Conservation (phyloP, 805 yeast species). For the Candida tallmaniae region DNA sequence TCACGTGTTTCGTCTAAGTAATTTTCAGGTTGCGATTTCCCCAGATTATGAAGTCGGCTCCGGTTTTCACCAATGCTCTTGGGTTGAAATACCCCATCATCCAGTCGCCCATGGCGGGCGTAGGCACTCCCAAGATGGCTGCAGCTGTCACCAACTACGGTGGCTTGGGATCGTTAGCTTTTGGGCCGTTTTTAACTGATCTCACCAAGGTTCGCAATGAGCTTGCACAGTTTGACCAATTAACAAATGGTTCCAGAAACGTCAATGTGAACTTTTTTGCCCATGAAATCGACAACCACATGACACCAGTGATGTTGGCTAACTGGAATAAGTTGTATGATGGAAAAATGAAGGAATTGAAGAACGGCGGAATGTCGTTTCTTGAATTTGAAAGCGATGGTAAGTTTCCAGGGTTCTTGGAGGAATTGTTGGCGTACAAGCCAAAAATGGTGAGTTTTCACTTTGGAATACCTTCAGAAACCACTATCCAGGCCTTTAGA, state of each 20-base stretch:
- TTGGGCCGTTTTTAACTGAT: constrained; percentile 25
- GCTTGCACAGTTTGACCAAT: constrained; percentile 11
- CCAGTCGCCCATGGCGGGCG: constrained; percentile 62
- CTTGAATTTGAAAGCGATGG: constrained; percentile 21
- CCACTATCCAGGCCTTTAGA: constrained; percentile 30
- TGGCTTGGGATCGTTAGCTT: constrained; percentile 48
- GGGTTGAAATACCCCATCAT: constrained; percentile 41
- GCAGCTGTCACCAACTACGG: constrained; percentile 40
- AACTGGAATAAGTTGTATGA: constrained; percentile 13
- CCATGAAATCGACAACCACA: constrained; percentile 26
- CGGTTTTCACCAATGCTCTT: constrained; percentile 13
- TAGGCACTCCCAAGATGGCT: constrained; percentile 43
- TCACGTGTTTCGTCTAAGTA: too few relatives aligned
- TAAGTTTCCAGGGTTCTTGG: constrained; percentile 12
- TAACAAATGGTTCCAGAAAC: constrained; percentile 5
- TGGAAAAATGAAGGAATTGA: constrained; percentile 9
- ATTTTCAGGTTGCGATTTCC: too few relatives aligned
- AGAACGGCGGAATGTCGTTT: constrained; percentile 25
- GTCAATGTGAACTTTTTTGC: constrained; percentile 48
- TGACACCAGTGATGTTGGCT: constrained; percentile 11
- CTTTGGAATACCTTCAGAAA: constrained; percentile 42
- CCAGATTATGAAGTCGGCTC: constrained; percentile 10
- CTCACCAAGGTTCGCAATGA: constrained; percentile 10
- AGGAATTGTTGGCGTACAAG: constrained; percentile 15
- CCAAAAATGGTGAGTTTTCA: constrained; percentile 51